Conservation (phyloP, 73 alveolate species). For the Paramecium pentaurelia region DNA sequence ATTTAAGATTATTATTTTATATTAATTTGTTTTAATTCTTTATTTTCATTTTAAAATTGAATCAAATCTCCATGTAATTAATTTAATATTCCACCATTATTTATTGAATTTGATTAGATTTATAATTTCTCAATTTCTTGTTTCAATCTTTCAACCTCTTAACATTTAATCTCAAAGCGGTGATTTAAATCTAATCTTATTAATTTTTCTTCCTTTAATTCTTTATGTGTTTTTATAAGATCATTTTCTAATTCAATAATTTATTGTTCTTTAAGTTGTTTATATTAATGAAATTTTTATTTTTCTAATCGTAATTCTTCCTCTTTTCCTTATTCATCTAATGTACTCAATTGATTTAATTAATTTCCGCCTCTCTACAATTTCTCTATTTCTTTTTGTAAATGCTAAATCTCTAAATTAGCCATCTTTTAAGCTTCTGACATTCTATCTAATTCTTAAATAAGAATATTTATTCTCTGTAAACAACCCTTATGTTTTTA, state of each 20-base stretch:
- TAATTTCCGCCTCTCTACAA: not conserved
- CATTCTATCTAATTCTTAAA: not conserved
- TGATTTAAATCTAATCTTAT: not conserved
- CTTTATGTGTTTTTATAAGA: not conserved
- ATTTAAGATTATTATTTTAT: not conserved
- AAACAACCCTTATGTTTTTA: not conserved
- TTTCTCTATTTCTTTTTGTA: not conserved
- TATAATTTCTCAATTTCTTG: not conserved
- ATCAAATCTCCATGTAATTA: not conserved
- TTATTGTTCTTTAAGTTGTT: not conserved
- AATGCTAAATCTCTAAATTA: not conserved
- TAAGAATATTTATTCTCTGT: not conserved
- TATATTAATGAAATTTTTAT: not conserved
- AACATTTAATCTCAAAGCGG: not conserved
- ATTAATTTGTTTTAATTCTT: not conserved
- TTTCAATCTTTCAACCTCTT: not conserved
- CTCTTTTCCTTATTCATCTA: not conserved
- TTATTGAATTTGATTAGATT: not conserved
- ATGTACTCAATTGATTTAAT: not conserved
- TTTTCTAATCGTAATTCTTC: not conserved
- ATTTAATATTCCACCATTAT: not conserved
- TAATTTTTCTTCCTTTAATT: not conserved
- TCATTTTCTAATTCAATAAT: not conserved
- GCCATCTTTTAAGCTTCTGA: not conserved
- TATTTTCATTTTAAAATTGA: not conserved